These are phyloP conservation scores for Toxicodendron radicans DNA, from an alignment of 345 rosid genomes.

Conservation along the genomic window DNA sequence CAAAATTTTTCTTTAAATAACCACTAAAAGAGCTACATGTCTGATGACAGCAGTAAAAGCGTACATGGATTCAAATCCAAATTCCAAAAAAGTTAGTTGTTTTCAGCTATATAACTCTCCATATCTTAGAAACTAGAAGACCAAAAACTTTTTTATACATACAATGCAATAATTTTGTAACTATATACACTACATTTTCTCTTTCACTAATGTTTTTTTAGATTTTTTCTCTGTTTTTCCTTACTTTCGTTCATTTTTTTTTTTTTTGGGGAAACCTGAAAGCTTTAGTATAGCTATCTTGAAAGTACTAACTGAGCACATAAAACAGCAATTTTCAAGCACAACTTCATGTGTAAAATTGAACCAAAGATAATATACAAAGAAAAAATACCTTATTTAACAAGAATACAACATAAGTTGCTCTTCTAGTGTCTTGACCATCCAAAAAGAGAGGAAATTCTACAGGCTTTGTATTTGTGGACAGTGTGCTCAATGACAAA, in stretches of 20 bases:
- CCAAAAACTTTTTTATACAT: background rate
- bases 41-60: too few species aligned
- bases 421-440: slow-evolving; percentile 95
- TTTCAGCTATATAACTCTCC: background rate
- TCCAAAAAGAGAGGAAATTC: slow-evolving; percentile 91
- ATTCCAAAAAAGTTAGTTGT: background rate
- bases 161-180: background rate
- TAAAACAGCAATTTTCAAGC: background rate
- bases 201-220: background rate
- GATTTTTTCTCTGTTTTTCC: too few species aligned
- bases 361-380: background rate
- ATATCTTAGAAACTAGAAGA: background rate
- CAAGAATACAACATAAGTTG: slow-evolving; percentile 94
- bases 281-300: background rate
- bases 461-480: slow-evolving; percentile 42
- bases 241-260: background rate
- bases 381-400: slow-evolving; percentile 74
- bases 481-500: slow-evolving; percentile 33
- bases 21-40: background rate
- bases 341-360: background rate
- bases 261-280: background rate
- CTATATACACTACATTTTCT: background rate
- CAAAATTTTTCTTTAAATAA: background rate
- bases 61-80: background rate
- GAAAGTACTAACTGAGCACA: background rate